Evolutionary conservation across 2,329 filamentous ascomycete genomes (phyloP).

Genomic region (Neodidymelliopsis sp.): DNA sequence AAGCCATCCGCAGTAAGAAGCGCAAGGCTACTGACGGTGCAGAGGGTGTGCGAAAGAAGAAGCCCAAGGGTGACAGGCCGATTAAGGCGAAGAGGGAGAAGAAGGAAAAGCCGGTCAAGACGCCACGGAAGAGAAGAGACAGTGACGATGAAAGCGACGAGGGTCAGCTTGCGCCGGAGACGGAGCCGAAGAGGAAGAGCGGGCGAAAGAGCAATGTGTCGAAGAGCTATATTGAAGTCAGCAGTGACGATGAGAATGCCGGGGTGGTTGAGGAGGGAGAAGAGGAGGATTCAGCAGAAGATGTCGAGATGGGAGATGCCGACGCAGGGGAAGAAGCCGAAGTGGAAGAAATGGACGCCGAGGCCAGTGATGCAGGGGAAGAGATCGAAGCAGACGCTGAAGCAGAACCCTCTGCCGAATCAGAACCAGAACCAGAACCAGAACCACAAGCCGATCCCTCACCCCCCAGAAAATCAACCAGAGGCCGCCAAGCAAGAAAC

Average conservation of each 20-base stretch:
- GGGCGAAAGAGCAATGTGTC: conserved; percentile 44
- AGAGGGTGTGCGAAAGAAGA: conserved; percentile 46
- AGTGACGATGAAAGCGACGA: conserved; percentile 46
- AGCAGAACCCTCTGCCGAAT: conserved; percentile 6
- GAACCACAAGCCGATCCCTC: conserved; percentile 23
- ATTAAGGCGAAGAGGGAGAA: conserved; percentile 44
- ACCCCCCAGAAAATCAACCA: conserved; percentile 25
- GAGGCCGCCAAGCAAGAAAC: conserved; percentile 16
- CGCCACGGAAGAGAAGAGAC: conserved; percentile 48
- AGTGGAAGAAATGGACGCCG: conserved; percentile 32
- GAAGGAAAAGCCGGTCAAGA: conserved; percentile 43
- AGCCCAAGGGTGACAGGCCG: conserved; percentile 34
- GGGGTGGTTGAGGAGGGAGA: conserved; percentile 26
- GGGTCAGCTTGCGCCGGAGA: conserved; percentile 40
- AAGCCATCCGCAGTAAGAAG: conserved; percentile 68
- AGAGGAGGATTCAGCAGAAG: conserved; percentile 24
- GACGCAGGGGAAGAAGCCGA: conserved; percentile 37
- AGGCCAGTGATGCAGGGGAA: background rate
- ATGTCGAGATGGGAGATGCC: conserved; percentile 23
- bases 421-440: conserved; percentile 25
- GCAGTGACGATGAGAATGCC: conserved; percentile 53
- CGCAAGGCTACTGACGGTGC: conserved; percentile 40
- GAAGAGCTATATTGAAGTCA: conserved; percentile 57
- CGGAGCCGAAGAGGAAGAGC: conserved; percentile 54
- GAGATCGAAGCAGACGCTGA: conserved; percentile 25